phyloP scores from a whole-genome alignment of 495 filamentous ascomycete genomes.

The Lasiosphaeriaceae sp. region DNA sequence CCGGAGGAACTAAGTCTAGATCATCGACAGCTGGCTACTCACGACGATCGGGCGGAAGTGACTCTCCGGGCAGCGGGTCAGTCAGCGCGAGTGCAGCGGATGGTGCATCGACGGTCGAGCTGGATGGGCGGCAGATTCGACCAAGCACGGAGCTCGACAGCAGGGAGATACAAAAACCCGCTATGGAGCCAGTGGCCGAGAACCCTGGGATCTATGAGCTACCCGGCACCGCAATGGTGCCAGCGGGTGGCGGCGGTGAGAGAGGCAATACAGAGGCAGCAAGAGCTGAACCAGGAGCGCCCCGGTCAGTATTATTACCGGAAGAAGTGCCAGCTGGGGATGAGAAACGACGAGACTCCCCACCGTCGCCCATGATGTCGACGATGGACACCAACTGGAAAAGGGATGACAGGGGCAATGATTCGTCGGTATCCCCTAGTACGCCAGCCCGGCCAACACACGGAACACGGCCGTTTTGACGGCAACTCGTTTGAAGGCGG shows the following conservation, averaged over 20 bases:
- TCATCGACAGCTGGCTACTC: constrained; percentile 6
- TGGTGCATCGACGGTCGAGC: constrained; percentile 1
- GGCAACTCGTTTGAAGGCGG: too few relatives aligned
- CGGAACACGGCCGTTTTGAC: too few relatives aligned
- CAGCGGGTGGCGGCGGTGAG: not conserved
- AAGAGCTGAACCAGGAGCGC: too few relatives aligned
- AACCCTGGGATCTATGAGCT: constrained; percentile 13
- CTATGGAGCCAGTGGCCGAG: constrained; percentile 6
- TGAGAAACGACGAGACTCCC: not conserved
- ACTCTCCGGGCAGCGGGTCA: not conserved
- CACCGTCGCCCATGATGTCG: not conserved
- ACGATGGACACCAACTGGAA: not conserved
- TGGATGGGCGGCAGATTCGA: constrained; percentile 16
- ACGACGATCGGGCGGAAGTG: not conserved
- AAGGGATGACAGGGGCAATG: too few relatives aligned
- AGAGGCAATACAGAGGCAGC: too few relatives aligned
- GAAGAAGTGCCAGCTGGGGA: not conserved
- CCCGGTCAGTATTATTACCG: not conserved
- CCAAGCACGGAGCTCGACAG: constrained; percentile 16
- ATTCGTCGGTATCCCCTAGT: too few relatives aligned
- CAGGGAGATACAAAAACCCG: constrained; percentile 3
- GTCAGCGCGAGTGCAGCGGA: not conserved
- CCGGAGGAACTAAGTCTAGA: not conserved
- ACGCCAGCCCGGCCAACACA: too few relatives aligned
- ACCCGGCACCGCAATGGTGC: not conserved